These are phyloP conservation scores for Phytopythium ostracodes DNA, from an alignment of 352 stramenopile genomes.

Conservation along the genomic window DNA sequence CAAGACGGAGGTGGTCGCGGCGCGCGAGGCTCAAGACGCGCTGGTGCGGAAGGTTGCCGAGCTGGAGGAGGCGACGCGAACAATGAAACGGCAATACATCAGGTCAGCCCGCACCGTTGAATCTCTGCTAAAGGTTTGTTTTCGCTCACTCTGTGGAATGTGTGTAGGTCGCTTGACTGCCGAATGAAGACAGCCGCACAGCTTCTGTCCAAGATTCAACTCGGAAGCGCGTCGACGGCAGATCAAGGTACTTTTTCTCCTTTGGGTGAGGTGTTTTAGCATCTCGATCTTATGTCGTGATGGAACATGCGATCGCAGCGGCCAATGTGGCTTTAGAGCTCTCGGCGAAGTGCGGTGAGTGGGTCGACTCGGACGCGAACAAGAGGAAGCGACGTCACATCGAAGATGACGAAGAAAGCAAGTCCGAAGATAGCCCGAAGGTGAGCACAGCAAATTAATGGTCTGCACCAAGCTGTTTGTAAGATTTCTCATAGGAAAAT, in stretches of 20 bases:
- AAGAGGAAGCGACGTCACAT: slow-evolving; percentile 35
- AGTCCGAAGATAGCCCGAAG: background rate
- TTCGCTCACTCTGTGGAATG: background rate
- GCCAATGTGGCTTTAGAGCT: slow-evolving; percentile 15
- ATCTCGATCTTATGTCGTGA: background rate
- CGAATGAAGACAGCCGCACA: slow-evolving; percentile 50
- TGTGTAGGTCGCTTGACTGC: slow-evolving; percentile 44
- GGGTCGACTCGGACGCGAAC: slow-evolving; percentile 24
- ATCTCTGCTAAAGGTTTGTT: background rate
- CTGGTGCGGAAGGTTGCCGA: slow-evolving; percentile 43
- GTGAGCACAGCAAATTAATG: background rate
- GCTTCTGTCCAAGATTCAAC: slow-evolving; percentile 39
- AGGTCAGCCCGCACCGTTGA: slow-evolving; percentile 17
- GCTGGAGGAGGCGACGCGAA: slow-evolving; percentile 28
- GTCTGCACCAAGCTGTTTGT: background rate
- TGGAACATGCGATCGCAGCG: background rate
- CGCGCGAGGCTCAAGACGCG: slow-evolving; percentile 37
- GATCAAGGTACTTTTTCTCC: slow-evolving; percentile 11
- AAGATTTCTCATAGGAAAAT: background rate
- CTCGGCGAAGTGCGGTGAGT: slow-evolving; percentile 21
- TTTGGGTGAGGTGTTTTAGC: background rate
- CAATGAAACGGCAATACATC: slow-evolving; percentile 58
- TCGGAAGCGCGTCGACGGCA: slow-evolving; percentile 12
- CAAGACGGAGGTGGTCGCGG: slow-evolving; percentile 37
- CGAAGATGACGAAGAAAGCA: slow-evolving; percentile 1